A percentile compares a stretch with the other conserved stretches of the same genome.
These are phyloP conservation scores for Spatholobus suberectus DNA, from an alignment of 306 rosid species.

Conservation along the genomic window DNA sequence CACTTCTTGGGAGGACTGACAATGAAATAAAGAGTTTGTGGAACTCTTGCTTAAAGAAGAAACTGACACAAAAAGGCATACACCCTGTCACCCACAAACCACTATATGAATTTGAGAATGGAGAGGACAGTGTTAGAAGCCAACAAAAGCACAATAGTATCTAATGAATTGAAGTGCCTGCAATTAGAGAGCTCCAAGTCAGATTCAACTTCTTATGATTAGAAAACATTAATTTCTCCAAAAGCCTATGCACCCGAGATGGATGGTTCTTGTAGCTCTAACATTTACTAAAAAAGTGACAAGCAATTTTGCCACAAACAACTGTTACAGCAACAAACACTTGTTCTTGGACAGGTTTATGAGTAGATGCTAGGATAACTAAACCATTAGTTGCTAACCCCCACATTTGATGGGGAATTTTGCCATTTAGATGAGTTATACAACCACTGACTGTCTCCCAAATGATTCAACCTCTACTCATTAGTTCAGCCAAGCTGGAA, in stretches of 20 bases:
- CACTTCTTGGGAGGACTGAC: slow-evolving; percentile 88
- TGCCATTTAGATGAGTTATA: slow-evolving; percentile 48
- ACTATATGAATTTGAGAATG: slow-evolving; percentile 50
- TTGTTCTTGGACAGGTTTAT: no score
- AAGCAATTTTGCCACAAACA: slow-evolving; percentile 7
- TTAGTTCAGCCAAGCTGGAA: no score
- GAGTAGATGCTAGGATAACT: slow-evolving; percentile 42
- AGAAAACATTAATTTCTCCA: slow-evolving; percentile 46
- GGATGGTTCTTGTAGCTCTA: slow-evolving; percentile 43
- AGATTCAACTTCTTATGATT: slow-evolving; percentile 48
- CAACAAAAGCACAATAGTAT: slow-evolving; percentile 43
- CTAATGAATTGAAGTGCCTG: slow-evolving; percentile 53
- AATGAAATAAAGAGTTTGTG: slow-evolving; percentile 93
- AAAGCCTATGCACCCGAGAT: slow-evolving; percentile 38
- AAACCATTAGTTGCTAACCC: slow-evolving; percentile 10
- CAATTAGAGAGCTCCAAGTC: slow-evolving; percentile 51
- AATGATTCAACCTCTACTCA: slow-evolving; percentile 40
- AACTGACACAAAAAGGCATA: slow-evolving; percentile 75
- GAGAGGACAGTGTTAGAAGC: slow-evolving; percentile 45
- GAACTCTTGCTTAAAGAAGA: slow-evolving; percentile 86
- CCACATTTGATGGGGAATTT: slow-evolving; percentile 46
- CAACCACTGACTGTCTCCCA: slow-evolving; percentile 33
- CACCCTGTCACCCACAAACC: slow-evolving; percentile 83
- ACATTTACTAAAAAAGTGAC: no score
- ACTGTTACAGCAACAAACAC: slow-evolving; percentile 38